Evolutionary conservation across 2,329 filamentous ascomycete genomes (phyloP), one percentile per base, ranked within the genome.

Genomic region (Colletotrichum truncatum): DNA sequence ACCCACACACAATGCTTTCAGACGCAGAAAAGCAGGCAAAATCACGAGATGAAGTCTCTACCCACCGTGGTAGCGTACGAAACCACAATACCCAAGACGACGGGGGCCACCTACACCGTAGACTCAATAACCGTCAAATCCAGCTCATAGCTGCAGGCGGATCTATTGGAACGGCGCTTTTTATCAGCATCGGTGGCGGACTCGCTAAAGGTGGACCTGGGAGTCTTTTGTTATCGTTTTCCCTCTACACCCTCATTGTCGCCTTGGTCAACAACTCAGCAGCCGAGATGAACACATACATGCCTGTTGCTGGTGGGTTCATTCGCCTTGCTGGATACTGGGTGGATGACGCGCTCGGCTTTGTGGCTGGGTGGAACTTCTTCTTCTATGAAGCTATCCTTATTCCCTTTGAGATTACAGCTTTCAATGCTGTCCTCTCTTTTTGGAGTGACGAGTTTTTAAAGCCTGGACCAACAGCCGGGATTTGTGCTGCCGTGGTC

Each of bases 311-410:
- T 11, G 68, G 68, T 14, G 64, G 63, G 23, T 65, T 65, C 16
- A 54, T 64, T 26, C 58, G 51, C 21, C 43, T 52, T 28, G 56
- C 54, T 3, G 68, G 43, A 38, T 74, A 76, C 14, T 86, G 83
- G 66, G 81, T 86, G n/a, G 84, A 87, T 69, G 83, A 85, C 70
- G 81, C 83, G 1, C 81, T 85, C 68, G 84, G 84, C 2, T 87
- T 87, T 67, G 83, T 84, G 8, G 73, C 86, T 41, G 86, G 84
- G 0, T 87, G 84, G 85, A 87, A 87, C 68, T 87, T 87, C 73
- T 91, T 87, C 87, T 89, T 90, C 51, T 64, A 65, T 34, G 62
- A 59, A 23, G 62, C 65, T 9, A 71, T 86, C 55, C 83, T 85
- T n/a, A 62, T 77, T 23, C 74, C 77, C 14, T 73, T 76, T 2